A percentile compares a stretch with the other conserved stretches of the same genome.
These are phyloP conservation scores for Cornus florida DNA, from an alignment of 148 eudicot species.

Conservation along the genomic window DNA sequence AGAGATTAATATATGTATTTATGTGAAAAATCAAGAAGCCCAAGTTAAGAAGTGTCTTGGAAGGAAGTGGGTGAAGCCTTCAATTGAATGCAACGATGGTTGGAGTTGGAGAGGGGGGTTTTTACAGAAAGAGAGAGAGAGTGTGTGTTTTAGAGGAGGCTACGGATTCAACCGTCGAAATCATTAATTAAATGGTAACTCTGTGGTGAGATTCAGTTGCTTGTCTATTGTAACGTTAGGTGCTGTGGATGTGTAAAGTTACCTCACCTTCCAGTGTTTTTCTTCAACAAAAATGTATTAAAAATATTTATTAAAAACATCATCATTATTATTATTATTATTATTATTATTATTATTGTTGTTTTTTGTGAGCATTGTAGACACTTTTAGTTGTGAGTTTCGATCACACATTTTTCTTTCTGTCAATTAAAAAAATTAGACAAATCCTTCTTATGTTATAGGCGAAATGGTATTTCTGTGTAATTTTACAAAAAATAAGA, in stretches of 20 bases:
- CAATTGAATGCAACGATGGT: constrained; percentile 6
- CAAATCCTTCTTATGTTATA: too few relatives aligned
- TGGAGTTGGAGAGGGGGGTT: neutral
- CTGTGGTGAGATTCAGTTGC: neutral
- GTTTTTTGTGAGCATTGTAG: too few relatives aligned
- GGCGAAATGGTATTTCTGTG: too few relatives aligned
- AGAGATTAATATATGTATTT: too few relatives aligned
- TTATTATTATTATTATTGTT: too few relatives aligned
- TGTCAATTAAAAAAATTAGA: too few relatives aligned
- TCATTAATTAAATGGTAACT: neutral
- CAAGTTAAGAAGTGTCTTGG: constrained; percentile 20
- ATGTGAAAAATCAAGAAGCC: neutral
- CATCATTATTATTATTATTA: too few relatives aligned
- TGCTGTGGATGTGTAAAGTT: neutral
- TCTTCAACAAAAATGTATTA: neutral
- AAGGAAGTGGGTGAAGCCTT: constrained; percentile 21
- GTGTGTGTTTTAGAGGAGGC: neutral
- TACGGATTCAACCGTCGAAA: neutral
- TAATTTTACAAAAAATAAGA: too few relatives aligned
- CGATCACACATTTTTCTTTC: too few relatives aligned
- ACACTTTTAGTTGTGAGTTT: too few relatives aligned
- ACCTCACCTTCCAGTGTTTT: neutral
- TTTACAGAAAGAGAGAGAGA: neutral
- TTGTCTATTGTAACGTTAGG: constrained; percentile 8
- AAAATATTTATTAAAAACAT: too few relatives aligned